Percentiles rank a stretch among this genome's conserved stretches.
Evolutionary conservation across 768 basidiomycete genomes (phyloP).

Genomic region (Tubosaeta sp.): DNA sequence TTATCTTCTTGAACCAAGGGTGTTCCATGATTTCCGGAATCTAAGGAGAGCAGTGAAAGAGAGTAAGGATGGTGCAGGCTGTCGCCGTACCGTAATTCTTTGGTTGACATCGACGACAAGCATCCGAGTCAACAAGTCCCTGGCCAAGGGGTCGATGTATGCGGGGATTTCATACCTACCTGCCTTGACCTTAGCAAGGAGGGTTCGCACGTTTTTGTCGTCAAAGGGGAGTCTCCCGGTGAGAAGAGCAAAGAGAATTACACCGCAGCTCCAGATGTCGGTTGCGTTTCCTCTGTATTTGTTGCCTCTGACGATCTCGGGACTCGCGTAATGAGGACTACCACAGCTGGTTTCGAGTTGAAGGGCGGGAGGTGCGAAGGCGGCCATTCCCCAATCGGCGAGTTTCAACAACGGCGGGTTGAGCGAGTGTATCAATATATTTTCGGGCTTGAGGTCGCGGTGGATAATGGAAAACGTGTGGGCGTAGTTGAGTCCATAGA

Average conservation of each 20-base stretch:
- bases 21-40: slow-evolving; percentile 83
- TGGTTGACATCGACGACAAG: slow-evolving; percentile 77
- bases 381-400: slow-evolving; percentile 98
- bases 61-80: not conserved
- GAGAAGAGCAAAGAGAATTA: slow-evolving; percentile 86
- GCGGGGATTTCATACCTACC: slow-evolving; percentile 83
- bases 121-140: slow-evolving; percentile 83
- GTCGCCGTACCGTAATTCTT: slow-evolving; percentile 67
- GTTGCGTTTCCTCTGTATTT: slow-evolving; percentile 87
- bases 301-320: slow-evolving; percentile 91
- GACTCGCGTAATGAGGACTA: slow-evolving; percentile 94
- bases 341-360: slow-evolving; percentile 94
- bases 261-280: slow-evolving; percentile 96
- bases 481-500: slow-evolving; percentile 93
- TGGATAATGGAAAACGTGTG: slow-evolving; percentile 98
- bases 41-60: slow-evolving; percentile 36
- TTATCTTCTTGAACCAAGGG: slow-evolving; percentile 69
- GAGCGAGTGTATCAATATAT: slow-evolving; percentile 84
- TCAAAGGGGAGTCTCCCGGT: slow-evolving; percentile 93
- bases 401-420: slow-evolving; percentile 87
- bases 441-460: slow-evolving; percentile 97
- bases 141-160: slow-evolving; percentile 78
- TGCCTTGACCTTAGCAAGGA: slow-evolving; percentile 81
- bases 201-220: slow-evolving; percentile 74
- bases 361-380: slow-evolving; percentile 80